Conservation (phyloP, 352 stramenopile species). For the Phytophthora pini region DNA sequence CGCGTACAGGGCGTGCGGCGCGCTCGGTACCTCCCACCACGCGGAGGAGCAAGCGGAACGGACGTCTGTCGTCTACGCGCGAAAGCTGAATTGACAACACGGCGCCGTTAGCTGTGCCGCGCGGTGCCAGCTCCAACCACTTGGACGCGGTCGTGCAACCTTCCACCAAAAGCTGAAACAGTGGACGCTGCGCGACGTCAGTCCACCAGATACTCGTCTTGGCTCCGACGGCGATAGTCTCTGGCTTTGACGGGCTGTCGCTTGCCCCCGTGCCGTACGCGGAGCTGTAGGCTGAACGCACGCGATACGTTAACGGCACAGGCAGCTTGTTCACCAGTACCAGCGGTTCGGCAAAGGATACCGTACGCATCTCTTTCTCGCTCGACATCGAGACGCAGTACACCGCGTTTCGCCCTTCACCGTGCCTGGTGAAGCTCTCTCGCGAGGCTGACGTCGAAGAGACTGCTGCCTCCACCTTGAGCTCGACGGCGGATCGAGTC, state of each 20-base stretch:
- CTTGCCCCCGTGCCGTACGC: slow-evolving; percentile 39
- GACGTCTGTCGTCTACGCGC: slow-evolving; percentile 58
- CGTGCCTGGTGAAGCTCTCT: slow-evolving; percentile 23
- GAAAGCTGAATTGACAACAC: slow-evolving; percentile 70
- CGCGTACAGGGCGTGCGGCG: slow-evolving; percentile 34
- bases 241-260: slow-evolving; percentile 37
- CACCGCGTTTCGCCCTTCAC: slow-evolving; percentile 49
- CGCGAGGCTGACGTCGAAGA: slow-evolving; percentile 33
- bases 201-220: slow-evolving; percentile 83
- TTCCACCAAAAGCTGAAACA: slow-evolving; percentile 73
- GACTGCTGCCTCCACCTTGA: slow-evolving; percentile 68
- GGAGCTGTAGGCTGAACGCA: slow-evolving; percentile 51
- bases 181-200: slow-evolving; percentile 60
- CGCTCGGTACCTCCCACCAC: slow-evolving; percentile 41
- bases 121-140: slow-evolving; percentile 71
- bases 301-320: slow-evolving; percentile 61
- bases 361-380: slow-evolving; percentile 72
- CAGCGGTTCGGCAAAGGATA: slow-evolving; percentile 73
- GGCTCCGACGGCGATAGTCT: slow-evolving; percentile 60
- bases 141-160: slow-evolving; percentile 65
- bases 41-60: slow-evolving; percentile 76
- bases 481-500: slow-evolving; percentile 59
- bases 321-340: slow-evolving; percentile 85
- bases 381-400: slow-evolving; percentile 73
- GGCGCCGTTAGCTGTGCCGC: slow-evolving; percentile 49